These are phyloP conservation scores for Paraurostyla sp. DNA, from an alignment of 73 alveolate species.

Conservation along the genomic window DNA sequence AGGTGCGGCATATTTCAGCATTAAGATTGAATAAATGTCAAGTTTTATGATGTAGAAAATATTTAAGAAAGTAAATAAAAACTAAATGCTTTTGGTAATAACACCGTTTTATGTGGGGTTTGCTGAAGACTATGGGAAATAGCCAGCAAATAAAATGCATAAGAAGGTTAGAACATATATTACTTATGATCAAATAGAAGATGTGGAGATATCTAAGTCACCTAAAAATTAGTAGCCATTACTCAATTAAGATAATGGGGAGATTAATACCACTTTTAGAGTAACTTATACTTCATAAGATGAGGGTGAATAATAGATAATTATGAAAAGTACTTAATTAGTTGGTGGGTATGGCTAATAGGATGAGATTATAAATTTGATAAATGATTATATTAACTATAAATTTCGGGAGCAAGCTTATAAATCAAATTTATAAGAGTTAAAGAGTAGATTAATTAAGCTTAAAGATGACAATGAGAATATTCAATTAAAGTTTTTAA, in stretches of 20 bases:
- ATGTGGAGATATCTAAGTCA: neutral
- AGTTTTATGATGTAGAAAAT: neutral
- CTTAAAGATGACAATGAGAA: neutral
- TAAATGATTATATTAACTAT: constrained; percentile 6
- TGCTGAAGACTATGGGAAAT: constrained; percentile 5
- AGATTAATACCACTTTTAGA: neutral
- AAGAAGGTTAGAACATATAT: neutral
- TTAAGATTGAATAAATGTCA: neutral
- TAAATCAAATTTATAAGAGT: neutral
- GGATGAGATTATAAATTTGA: neutral
- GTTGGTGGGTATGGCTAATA: neutral
- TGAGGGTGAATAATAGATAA: neutral
- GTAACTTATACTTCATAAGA: neutral
- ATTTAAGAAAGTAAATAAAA: neutral
- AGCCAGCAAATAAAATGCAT: neutral
- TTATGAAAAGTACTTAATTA: neutral
- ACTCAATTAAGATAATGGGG: neutral
- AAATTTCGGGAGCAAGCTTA: neutral
- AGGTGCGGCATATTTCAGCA: neutral
- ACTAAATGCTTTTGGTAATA: neutral
- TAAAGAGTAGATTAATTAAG: neutral
- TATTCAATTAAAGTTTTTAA: neutral
- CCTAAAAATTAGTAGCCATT: neutral
- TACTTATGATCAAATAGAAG: constrained; percentile 14
- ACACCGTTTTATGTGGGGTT: constrained; percentile 13